Base-by-base conservation (phyloP, 306 rosid genomes). In the Lathyrus tuberosus region DNA sequence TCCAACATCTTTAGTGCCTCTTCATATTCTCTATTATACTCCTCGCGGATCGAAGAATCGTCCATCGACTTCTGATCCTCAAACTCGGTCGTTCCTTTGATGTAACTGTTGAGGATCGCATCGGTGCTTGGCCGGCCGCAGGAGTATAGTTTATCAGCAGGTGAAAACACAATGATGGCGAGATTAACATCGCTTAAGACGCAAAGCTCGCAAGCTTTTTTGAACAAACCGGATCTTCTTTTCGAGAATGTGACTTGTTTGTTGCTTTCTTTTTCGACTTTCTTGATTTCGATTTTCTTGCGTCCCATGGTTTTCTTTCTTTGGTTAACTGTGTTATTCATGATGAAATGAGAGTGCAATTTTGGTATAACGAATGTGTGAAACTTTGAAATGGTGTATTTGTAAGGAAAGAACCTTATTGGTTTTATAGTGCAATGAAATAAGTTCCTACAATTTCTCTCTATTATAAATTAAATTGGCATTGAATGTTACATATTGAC, bases 191-290 rank as follows among this genome's bases (percentile, higher is more conserved):
- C 48, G 61, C 88, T 83, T 16, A 88, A 37, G 38, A 84, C 52
- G 10, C 80, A 81, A 8, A 88, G 82, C 73, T 88, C 88, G 16
- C 81, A 69, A 3, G 87, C 88, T 52, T 85, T 88, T 41, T 82
- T 88, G 71, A 88, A 88, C 8, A 85, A 31, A 0, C 94, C 86
- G 1, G 67, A 18, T 12, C 85, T 72, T 30, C 91, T 72, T 35
- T 84, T 84, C 1, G 85, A 84, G 82, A 86, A 82, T 0, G 91
- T 88, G 13, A 84, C 87, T 24, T 87, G 86, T 68, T 71, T 79
- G 79, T 62, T 83, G 26, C 69, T n/a, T 1, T 52, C 58, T 12
- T 79, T 76, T 11, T 58, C 83, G 0, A 87, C 66, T n/a, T 81
- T 70, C 66, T 84, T 81, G 17, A 87, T 87, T 71, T 81, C 88